Conservation (phyloP, 2,329 filamentous ascomycete genomes). For the Aspergillus transmontanensis region DNA sequence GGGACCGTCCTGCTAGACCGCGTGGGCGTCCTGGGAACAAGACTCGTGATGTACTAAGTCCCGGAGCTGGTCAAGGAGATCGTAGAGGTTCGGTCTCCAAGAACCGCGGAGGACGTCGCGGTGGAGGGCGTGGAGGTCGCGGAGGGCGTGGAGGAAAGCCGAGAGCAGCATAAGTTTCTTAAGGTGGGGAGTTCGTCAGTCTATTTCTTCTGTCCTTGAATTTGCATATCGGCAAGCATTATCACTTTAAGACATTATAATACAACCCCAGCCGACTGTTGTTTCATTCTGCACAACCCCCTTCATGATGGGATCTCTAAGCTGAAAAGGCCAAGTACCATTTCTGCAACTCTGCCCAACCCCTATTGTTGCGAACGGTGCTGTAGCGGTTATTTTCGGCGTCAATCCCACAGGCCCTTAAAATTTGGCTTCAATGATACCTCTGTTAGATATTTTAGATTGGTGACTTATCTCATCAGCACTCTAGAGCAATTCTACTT, state of each 20-base stretch:
- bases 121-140: conserved; percentile 19
- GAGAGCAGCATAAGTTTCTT: not conserved
- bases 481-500: too few relatives aligned
- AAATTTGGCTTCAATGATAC: too few relatives aligned
- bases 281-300: not conserved
- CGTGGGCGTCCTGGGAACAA: conserved; percentile 21
- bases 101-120: conserved; percentile 20
- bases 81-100: conserved; percentile 23
- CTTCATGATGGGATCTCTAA: not conserved
- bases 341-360: not conserved
- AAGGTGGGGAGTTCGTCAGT: not conserved
- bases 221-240: not conserved
- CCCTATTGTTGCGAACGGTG: too few relatives aligned
- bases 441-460: too few relatives aligned
- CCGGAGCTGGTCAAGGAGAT: conserved; percentile 24
- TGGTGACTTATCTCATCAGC: too few relatives aligned
- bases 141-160: conserved; percentile 15
- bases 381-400: not conserved
- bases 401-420: too few relatives aligned
- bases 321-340: not conserved
- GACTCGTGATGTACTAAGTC: conserved; percentile 27
- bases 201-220: not conserved
- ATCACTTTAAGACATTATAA: not conserved
- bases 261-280: not conserved
- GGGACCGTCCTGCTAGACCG: conserved; percentile 11